Evolutionary conservation across 495 filamentous ascomycete genomes (phyloP), one percentile per base, ranked within the genome.

Genomic region (Aspergillus cristatus): DNA sequence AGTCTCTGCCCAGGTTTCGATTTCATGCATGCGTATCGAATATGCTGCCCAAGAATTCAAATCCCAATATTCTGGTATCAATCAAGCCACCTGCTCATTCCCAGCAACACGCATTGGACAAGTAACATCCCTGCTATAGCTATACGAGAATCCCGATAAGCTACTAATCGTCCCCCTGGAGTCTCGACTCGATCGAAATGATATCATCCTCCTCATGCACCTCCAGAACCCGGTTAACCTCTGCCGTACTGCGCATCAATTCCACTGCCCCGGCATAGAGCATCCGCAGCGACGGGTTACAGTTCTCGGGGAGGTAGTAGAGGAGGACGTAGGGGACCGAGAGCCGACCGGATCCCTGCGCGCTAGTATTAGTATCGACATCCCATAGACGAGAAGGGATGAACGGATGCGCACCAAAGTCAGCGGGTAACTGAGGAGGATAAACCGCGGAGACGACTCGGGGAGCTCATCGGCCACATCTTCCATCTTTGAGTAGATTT

Each of bases 251-350:
- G 45, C 89, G 78, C 78, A 98, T 85, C 60, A 95, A 62, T 65
- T 98, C 90, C 58, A 93, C 94, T 16, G 90, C 90, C 14, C 86
- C 79, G 13, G 91, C 91, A 62, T 98, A 98, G 64, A 87, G 72
- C 91, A 96, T 97, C 35, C 84, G 78, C 53, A 81, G 59, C 43
- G 82, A 81, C 42, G 67, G 72, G 57, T 91, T 94, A 65, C 84
- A 88, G 32, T 89, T 94, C 32, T 76, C 81, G 13, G 91, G 91
- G 33, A 96, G 74, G 60, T 89, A 95, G 66, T 88, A 94, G 26
- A 98, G 65, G 54, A 98, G 75, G 29, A 95, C 87, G 57, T 97
- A 98, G 16, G 90, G 91, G 17, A 83, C 78, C 0, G 80, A 66
- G 14, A 72, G 60, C 18, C 81, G 65, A 29, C 82, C 81, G 17